A percentile compares a stretch with the other conserved stretches of the same genome.
Evolutionary conservation across 2,329 filamentous ascomycete species (phyloP).

Genomic region (Aureobasidium sp.): DNA sequence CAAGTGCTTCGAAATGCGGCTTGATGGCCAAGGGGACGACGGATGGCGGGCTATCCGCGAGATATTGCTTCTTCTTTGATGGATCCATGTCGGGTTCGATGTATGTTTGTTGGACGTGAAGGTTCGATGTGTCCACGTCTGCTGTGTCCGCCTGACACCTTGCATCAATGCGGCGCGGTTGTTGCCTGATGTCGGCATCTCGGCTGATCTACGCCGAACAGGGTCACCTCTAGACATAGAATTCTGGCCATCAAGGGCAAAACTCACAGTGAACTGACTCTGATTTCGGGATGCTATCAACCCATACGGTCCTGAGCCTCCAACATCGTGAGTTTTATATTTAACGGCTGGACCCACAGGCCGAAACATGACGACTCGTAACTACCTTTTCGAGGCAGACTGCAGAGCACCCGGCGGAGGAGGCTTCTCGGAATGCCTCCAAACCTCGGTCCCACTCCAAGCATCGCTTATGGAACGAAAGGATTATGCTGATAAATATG

Average conservation of each 20-base stretch:
- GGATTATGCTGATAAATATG: background rate
- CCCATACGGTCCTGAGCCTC: background rate
- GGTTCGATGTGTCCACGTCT: too few relatives aligned
- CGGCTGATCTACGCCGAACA: background rate
- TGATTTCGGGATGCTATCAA: background rate
- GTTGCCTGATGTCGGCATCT: background rate
- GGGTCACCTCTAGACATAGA: background rate
- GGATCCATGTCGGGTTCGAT: slow-evolving; percentile 30
- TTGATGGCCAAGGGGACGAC: slow-evolving; percentile 84
- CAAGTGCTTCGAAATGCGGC: slow-evolving; percentile 77
- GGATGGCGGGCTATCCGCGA: slow-evolving; percentile 82
- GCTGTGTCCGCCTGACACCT: slow-evolving; percentile 4
- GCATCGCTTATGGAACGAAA: background rate
- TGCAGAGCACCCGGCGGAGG: background rate
- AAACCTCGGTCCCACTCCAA: background rate
- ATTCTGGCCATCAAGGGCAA: background rate
- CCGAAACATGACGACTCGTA: background rate
- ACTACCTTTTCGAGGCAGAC: too few relatives aligned
- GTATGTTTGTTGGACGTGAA: background rate
- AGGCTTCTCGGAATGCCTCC: background rate
- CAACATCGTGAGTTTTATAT: background rate
- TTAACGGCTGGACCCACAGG: too few relatives aligned
- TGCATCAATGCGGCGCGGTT: background rate
- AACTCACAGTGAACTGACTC: background rate
- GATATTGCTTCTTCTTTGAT: slow-evolving; percentile 55